A percentile compares a stretch with the other conserved stretches of the same genome.
Conservation (phyloP, 305 asterid species). For the Fraxinus xanthoxyloides region DNA sequence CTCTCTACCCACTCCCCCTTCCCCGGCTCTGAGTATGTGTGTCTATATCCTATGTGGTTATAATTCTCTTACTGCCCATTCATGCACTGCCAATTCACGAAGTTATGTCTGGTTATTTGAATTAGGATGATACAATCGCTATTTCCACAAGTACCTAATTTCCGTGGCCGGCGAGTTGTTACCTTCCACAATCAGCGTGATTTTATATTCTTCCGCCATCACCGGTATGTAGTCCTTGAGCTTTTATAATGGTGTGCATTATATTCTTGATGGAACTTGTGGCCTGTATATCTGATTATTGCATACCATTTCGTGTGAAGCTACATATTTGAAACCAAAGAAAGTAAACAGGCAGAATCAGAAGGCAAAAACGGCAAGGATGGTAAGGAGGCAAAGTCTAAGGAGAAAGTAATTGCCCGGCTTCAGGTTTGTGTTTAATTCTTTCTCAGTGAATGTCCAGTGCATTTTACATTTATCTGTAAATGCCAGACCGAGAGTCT, state of each 20-base stretch:
- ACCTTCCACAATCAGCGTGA: conserved; percentile 97
- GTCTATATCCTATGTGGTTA: background rate
- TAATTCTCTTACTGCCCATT: background rate
- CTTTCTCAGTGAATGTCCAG: background rate
- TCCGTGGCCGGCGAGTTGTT: conserved; percentile 86
- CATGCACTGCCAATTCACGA: background rate
- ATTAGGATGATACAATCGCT: conserved; percentile 76
- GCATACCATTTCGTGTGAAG: conserved; percentile 34
- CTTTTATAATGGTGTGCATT: conserved; percentile 1
- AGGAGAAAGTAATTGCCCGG: conserved; percentile 63
- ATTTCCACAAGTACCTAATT: conserved; percentile 88
- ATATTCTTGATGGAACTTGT: background rate
- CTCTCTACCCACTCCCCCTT: background rate
- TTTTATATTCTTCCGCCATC: conserved; percentile 91
- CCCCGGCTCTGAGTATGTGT: background rate
- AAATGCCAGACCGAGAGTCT: background rate
- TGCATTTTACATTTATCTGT: background rate
- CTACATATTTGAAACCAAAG: conserved; percentile 75
- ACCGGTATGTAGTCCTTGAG: conserved; percentile 48
- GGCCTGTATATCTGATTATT: conserved; percentile 13
- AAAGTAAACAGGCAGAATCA: conserved; percentile 51
- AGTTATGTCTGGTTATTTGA: conserved; percentile 5
- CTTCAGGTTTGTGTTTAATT: conserved; percentile 69
- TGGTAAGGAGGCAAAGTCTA: conserved; percentile 27
- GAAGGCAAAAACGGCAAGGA: conserved; percentile 44